Conservation (phyloP, 768 basidiomycete species). For the Tylopilus vinaceipallidus region DNA sequence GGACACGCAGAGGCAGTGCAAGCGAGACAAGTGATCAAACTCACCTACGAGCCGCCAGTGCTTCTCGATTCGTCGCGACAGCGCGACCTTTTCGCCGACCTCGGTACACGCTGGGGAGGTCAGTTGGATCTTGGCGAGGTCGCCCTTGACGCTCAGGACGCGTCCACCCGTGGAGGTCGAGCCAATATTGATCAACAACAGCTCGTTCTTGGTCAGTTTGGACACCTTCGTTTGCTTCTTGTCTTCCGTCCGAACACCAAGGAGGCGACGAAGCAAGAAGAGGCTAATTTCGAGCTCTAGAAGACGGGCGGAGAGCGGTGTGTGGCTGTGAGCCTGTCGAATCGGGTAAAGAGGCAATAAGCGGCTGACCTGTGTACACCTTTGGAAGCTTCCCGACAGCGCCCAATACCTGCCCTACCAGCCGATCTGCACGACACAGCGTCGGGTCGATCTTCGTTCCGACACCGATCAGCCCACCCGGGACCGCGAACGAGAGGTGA, state of each 20-base stretch:
- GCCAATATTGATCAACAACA: slow-evolving; percentile 95
- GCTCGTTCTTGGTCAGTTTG: slow-evolving; percentile 88
- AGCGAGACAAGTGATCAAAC: slow-evolving; percentile 28
- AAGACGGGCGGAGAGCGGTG: too few relatives aligned
- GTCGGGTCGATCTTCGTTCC: slow-evolving; percentile 97
- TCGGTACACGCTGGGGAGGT: slow-evolving; percentile 96
- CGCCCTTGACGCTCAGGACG: slow-evolving; percentile 90
- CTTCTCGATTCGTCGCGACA: slow-evolving; percentile 94
- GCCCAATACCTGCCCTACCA: slow-evolving; percentile 95
- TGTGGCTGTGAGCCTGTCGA: too few relatives aligned
- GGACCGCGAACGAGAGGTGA: slow-evolving; percentile 90
- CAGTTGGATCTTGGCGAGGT: slow-evolving; percentile 90
- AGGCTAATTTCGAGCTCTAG: slow-evolving; percentile 88
- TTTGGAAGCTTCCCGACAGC: slow-evolving; percentile 92
- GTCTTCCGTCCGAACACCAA: slow-evolving; percentile 99
- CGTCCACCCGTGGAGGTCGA: slow-evolving; percentile 97
- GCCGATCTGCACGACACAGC: slow-evolving; percentile 91
- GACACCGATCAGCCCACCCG: slow-evolving; percentile 97
- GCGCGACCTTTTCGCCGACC: slow-evolving; percentile 95
- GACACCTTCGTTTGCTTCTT: slow-evolving; percentile 97
- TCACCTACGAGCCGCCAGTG: slow-evolving; percentile 95
- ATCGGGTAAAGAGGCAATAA: background rate
- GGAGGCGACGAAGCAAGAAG: slow-evolving; percentile 90
- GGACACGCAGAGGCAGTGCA: background rate
- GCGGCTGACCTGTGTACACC: slow-evolving; percentile 74